These are phyloP conservation scores for Russula griseocarnosa DNA, from an alignment of 768 basidiomycete genomes.

Conservation along the genomic window DNA sequence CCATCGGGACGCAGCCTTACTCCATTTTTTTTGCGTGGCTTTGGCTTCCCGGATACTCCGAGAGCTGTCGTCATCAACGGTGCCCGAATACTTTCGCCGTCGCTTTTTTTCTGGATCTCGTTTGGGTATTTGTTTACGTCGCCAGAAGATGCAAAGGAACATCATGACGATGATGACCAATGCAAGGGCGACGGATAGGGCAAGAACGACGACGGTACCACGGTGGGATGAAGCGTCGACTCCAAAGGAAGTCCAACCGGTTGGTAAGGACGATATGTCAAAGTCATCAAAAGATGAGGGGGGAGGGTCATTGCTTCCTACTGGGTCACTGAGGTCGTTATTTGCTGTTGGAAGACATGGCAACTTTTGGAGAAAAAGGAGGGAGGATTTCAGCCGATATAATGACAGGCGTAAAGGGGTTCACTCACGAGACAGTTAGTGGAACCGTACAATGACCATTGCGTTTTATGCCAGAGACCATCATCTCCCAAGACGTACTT, in stretches of 20 bases:
- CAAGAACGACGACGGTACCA: constrained; percentile 37
- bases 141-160: constrained; percentile 57
- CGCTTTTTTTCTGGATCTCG: constrained; percentile 55
- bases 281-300: constrained; percentile 25
- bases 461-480: constrained; percentile 29
- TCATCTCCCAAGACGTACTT: constrained; percentile 29
- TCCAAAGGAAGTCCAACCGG: constrained; percentile 27
- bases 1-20: constrained; percentile 65
- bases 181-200: constrained; percentile 60
- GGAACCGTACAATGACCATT: constrained; percentile 68
- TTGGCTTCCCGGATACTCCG: constrained; percentile 42
- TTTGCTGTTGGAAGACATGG: background rate
- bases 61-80: constrained; percentile 31
- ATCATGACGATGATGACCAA: constrained; percentile 59
- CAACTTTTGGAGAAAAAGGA: background rate
- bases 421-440: constrained; percentile 53
- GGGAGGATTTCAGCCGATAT: constrained; percentile 31
- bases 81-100: constrained; percentile 34
- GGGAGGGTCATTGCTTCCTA: background rate
- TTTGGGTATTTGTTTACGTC: constrained; percentile 41
- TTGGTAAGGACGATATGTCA: constrained; percentile 29
- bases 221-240: constrained; percentile 1
- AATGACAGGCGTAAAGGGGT: background rate
- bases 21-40: constrained; percentile 57
- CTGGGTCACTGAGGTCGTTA: background rate